Conservation (phyloP, 140 eudicot genomes). For the Senecio squalidus region DNA sequence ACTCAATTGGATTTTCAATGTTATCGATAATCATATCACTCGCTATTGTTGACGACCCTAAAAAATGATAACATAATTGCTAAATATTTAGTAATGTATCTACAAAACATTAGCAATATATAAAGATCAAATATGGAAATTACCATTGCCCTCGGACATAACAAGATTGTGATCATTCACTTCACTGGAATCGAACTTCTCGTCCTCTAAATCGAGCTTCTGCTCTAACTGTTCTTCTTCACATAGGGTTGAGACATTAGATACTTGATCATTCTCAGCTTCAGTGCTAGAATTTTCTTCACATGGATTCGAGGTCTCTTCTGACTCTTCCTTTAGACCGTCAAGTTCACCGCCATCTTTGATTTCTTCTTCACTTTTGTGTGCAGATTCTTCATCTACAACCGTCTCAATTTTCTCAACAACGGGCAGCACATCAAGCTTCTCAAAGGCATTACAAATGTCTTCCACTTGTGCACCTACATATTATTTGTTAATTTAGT, state of each 20-base stretch:
- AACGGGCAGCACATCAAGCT: slow-evolving; percentile 19
- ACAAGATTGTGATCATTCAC: background rate
- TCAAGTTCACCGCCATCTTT: background rate
- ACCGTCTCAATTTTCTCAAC: background rate
- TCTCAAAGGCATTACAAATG: slow-evolving; percentile 25
- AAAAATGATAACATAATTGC: background rate
- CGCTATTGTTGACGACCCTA: background rate
- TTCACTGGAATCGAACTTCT: background rate
- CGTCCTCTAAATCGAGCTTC: background rate
- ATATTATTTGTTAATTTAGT: background rate
- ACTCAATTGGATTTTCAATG: background rate
- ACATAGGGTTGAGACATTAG: background rate
- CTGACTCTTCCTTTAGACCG: background rate
- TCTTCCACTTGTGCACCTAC: slow-evolving; percentile 17
- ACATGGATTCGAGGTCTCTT: background rate
- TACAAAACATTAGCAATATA: no score
- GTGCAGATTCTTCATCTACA: background rate
- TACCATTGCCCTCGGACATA: no score
- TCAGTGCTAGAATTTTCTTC: no score
- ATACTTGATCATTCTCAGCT: no score
- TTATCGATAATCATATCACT: background rate
- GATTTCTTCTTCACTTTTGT: background rate
- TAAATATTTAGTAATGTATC: background rate
- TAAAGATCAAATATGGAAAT: no score
- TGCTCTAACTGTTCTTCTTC: slow-evolving; percentile 6